Evolutionary conservation across 1,284 basidiomycete species (phyloP), one percentile per base, ranked within the genome.

Genomic region (Microbotryomycetes sp.): DNA sequence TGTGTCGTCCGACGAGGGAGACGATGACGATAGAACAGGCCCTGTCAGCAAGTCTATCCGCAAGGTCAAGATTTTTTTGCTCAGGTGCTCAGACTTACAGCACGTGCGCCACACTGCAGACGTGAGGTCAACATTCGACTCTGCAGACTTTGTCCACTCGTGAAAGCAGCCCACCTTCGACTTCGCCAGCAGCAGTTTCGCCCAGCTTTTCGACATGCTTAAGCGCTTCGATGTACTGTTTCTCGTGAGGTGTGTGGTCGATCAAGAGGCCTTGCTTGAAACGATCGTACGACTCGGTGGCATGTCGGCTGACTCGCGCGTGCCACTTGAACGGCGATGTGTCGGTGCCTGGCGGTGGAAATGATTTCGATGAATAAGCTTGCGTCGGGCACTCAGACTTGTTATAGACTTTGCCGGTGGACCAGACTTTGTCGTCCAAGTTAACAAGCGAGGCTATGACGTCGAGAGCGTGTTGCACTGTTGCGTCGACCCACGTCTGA

Each of bases 81-180:
- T 50, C 49, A 22, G 14, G 22, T 50, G 22, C 22, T n/a, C n/a
- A 2, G 3, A 31, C 64, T 29, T 7, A 63, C 64, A 65, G n/a
- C 50, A 46, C 15, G 56, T 65, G 19, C 53, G 45, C 60, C 61
- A 65, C 23, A 65, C 64, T 65, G 64, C 2, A 30, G 5, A 15
- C 15, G 23, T n/a, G n/a, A n/a, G n/a, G n/a, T n/a, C n/a, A n/a
- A n/a, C n/a, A n/a, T n/a, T n/a, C n/a, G n/a, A n/a, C n/a, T n/a
- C n/a, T n/a, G n/a, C n/a, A n/a, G n/a, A n/a, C n/a, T n/a, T n/a
- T n/a, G 55, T 19, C 9, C 32, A 5, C 46, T 12, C 29, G 45
- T 16, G 28, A 23, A 3, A 25, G 16, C 7, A 3, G 15, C 60
- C 28, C 42, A 60, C 64, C 49, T 19, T 67, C 66, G 22, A 65